Evolutionary conservation across 768 basidiomycete genomes (phyloP), one percentile per base, ranked within the genome.

Genomic region (Macrolepiota fuliginosa): DNA sequence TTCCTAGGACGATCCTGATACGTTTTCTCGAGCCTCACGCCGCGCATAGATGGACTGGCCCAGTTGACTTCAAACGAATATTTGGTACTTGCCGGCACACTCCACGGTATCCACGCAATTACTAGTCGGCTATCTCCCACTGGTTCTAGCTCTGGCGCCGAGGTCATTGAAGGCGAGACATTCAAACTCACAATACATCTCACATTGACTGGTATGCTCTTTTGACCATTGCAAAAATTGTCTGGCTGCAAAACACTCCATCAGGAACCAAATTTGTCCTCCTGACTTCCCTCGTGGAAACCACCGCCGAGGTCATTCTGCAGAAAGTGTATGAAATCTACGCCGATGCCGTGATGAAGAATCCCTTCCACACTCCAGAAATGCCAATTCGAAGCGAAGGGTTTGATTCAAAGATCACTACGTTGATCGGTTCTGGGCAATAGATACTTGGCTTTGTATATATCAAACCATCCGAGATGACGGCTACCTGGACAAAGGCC

Each of bases 81-180:
- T 66, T 86, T 99, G 57, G 92, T 98, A 17, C 85, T 98, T 42
- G 97, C 97, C 2, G 96, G 96, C 47, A 98, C 97, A 13, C 76
- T 98, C 39, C 97, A 98, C 65, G 96, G 96, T 54, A 96, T 99
- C 29, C 97, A 98, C 68, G 97, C 97, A n/a, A 98, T 98, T 67
- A 98, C 96, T 0, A 89, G 90, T 64, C 86, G 92, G 47, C 79
- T 99, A 49, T 94, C 92, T 4, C 96, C 97, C 2, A 85, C 83
- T 17, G 90, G 90, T 3, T 69, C 82, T 22, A 90, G 91, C 70
- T 95, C 94, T 15, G 94, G 94, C 17, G 91, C 90, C 7, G 91
- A 98, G 69, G 88, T 94, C n/a, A 96, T 98, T 65, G 96, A 98
- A 70, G 93, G 90, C 13, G 97, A 98, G 70, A 86, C 88, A 0